phyloP scores from a whole-genome alignment of 805 yeast genomes.

The Nakazawaea siamensis region DNA sequence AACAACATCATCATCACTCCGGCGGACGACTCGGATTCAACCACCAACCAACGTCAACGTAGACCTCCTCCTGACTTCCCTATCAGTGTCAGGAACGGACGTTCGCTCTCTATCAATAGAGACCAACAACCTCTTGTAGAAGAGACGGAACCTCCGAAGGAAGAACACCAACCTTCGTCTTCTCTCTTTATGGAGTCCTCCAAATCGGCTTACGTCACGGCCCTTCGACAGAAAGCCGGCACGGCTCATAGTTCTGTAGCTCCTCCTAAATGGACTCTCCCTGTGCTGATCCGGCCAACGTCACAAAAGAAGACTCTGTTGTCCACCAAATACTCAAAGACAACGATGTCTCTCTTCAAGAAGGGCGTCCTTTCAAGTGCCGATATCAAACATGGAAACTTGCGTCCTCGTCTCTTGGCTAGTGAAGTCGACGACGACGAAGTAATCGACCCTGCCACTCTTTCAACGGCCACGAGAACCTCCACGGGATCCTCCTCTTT shows the following conservation, averaged over 20 bases:
- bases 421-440: slow-evolving; percentile 69
- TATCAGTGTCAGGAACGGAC: slow-evolving; percentile 26
- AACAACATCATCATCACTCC: slow-evolving; percentile 1
- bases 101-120: slow-evolving; percentile 26
- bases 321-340: slow-evolving; percentile 10
- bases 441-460: slow-evolving; percentile 6
- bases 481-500: neutral
- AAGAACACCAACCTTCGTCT: neutral
- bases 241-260: slow-evolving; percentile 40
- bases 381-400: slow-evolving; percentile 54
- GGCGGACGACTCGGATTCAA: neutral
- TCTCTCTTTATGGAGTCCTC: slow-evolving; percentile 10
- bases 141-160: slow-evolving; percentile 11
- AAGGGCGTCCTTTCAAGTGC: slow-evolving; percentile 16
- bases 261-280: slow-evolving; percentile 40
- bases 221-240: slow-evolving; percentile 34
- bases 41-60: slow-evolving; percentile 16
- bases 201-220: slow-evolving; percentile 38
- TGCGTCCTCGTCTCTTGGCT: slow-evolving; percentile 61
- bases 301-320: slow-evolving; percentile 20
- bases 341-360: slow-evolving; percentile 11
- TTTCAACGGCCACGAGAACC: neutral
- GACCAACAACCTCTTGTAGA: slow-evolving; percentile 24
- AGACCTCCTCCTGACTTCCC: slow-evolving; percentile 33
- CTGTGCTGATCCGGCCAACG: slow-evolving; percentile 45